phyloP scores from a whole-genome alignment of 2,329 filamentous ascomycete species.

The Dothideomycetes sp. region DNA sequence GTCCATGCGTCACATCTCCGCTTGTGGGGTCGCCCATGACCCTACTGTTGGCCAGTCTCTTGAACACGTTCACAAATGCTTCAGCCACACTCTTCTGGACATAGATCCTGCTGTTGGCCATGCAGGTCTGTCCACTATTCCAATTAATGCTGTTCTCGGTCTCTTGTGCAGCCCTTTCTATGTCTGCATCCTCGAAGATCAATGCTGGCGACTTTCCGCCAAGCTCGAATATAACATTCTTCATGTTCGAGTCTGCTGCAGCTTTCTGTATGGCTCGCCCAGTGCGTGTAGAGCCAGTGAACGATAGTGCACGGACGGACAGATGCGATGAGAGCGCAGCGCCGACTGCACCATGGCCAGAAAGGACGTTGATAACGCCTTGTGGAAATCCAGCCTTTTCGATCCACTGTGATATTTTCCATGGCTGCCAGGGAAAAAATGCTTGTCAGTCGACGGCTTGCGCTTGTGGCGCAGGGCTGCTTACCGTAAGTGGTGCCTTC shows the following conservation, averaged over 20 bases:
- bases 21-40: slow-evolving; percentile 19
- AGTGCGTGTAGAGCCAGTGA: slow-evolving; percentile 16
- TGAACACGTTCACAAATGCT: slow-evolving; percentile 30
- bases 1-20: slow-evolving; percentile 27
- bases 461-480: slow-evolving; percentile 5
- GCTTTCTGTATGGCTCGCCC: slow-evolving; percentile 14
- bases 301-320: slow-evolving; percentile 18
- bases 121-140: slow-evolving; percentile 49
- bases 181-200: slow-evolving; percentile 22
- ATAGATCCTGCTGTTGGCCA: slow-evolving; percentile 46
- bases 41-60: slow-evolving; percentile 20
- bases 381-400: slow-evolving; percentile 31
- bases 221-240: slow-evolving; percentile 18
- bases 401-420: slow-evolving; percentile 17
- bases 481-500: slow-evolving; percentile 48
- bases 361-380: slow-evolving; percentile 30
- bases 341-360: slow-evolving; percentile 22
- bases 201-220: slow-evolving; percentile 18
- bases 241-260: slow-evolving; percentile 19
- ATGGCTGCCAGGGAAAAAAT: neutral
- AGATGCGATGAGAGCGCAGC: slow-evolving; percentile 19
- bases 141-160: slow-evolving; percentile 38
- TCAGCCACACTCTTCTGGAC: slow-evolving; percentile 42
- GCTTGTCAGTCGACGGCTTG: neutral
- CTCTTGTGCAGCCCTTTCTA: slow-evolving; percentile 21